Evolutionary conservation across 177 flowering plant species (phyloP).

Genomic region (Vitis hybrid): DNA sequence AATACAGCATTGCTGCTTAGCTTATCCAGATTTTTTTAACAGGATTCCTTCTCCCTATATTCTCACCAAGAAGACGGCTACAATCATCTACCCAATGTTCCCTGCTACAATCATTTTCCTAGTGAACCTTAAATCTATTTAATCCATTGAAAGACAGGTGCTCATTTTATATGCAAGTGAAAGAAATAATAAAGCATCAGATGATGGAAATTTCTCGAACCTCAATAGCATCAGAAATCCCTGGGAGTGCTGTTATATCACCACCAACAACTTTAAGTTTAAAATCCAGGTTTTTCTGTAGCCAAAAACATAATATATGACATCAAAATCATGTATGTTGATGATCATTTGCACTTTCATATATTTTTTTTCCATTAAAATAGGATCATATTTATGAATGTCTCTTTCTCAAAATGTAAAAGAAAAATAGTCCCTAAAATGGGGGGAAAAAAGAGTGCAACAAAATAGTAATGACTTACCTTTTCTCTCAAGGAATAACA

Average conservation of each 20-base stretch:
- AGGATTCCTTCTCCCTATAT: not conserved
- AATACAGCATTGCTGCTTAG: too few species aligned
- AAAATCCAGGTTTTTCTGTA: conserved; percentile 87
- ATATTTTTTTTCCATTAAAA: not conserved
- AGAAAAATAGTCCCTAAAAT: not conserved
- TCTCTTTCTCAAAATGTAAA: not conserved
- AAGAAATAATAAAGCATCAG: not conserved
- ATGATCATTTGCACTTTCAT: not conserved
- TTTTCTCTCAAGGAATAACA: conserved; percentile 83
- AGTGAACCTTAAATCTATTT: too few species aligned
- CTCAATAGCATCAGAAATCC: conserved; percentile 82
- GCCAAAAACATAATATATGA: conserved; percentile 10
- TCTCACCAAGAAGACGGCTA: not conserved
- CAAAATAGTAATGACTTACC: conserved; percentile 30
- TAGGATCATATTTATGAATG: not conserved
- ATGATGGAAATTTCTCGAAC: conserved; percentile 27
- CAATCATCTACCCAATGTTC: not conserved
- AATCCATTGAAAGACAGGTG: too few species aligned
- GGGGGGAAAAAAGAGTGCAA: not conserved
- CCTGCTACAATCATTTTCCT: too few species aligned
- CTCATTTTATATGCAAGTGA: not conserved
- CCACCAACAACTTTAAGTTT: conserved; percentile 90
- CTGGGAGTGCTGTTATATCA: conserved; percentile 83
- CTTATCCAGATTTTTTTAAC: not conserved
- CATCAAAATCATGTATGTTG: not conserved